Conservation (phyloP, 768 basidiomycete genomes). For the Fistulinella prunicolor region DNA sequence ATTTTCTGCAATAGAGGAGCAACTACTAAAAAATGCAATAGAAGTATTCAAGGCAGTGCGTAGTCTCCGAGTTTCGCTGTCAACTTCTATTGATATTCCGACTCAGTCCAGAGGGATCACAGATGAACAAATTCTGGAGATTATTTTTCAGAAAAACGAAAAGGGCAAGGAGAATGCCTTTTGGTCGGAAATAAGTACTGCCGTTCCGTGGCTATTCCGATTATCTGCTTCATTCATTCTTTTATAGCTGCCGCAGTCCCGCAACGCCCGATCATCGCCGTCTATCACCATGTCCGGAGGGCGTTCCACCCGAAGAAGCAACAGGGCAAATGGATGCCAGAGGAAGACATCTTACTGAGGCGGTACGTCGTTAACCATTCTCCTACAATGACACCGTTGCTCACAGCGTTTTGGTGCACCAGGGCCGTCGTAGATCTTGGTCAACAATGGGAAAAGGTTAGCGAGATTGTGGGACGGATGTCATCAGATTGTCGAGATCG, state of each 20-base stretch:
- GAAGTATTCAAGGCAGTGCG: conserved; percentile 59
- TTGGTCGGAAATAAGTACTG: conserved; percentile 79
- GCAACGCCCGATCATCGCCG: conserved; percentile 75
- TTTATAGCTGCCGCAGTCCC: conserved; percentile 63
- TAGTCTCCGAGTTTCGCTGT: conserved; percentile 5
- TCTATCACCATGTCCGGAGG: conserved; percentile 79
- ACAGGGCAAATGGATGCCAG: conserved; percentile 66
- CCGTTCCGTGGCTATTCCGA: background rate
- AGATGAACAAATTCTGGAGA: conserved; percentile 52
- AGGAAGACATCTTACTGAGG: conserved; percentile 63
- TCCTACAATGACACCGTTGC: conserved; percentile 1
- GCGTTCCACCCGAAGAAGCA: conserved; percentile 64
- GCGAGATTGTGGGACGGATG: conserved; percentile 66
- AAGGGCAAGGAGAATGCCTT: conserved; percentile 63
- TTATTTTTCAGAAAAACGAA: conserved; percentile 68
- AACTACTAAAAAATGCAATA: conserved; percentile 62
- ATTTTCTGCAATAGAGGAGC: conserved; percentile 76
- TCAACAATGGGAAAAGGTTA: conserved; percentile 80
- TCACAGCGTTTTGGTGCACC: conserved; percentile 2
- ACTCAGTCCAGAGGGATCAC: conserved; percentile 49
- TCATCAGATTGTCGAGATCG: conserved; percentile 82
- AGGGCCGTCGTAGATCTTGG: conserved; percentile 72
- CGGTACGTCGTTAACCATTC: conserved; percentile 42
- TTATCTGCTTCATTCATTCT: conserved; percentile 9
- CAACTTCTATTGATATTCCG: conserved; percentile 3